Conservation (phyloP, 2,329 filamentous ascomycete genomes). For the Claviceps humidiphila region DNA sequence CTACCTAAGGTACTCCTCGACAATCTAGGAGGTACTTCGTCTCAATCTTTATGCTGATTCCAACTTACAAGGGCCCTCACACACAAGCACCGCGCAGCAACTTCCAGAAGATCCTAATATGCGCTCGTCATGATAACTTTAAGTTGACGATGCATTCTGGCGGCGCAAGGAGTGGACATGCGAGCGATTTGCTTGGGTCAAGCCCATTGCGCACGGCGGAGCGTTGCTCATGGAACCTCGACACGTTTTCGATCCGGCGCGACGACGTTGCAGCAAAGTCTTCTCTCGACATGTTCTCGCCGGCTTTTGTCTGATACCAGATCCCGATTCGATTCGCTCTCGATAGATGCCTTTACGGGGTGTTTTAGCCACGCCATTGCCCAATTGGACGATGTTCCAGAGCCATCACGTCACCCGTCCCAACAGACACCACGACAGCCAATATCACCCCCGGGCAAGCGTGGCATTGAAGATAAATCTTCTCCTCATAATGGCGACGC, state of each 20-base stretch:
- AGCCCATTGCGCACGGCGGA: conserved; percentile 13
- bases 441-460: not conserved
- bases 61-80: no score
- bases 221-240: conserved; percentile 5
- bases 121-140: not conserved
- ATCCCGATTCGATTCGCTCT: not conserved
- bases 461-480: not conserved
- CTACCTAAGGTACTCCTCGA: no score
- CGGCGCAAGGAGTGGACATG: conserved; percentile 8
- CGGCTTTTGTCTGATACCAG: not conserved
- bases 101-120: not conserved
- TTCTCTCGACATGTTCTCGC: not conserved
- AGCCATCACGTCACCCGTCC: not conserved
- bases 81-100: no score
- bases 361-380: not conserved
- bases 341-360: not conserved
- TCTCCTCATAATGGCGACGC: no score
- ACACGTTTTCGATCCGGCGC: not conserved
- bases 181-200: conserved; percentile 13
- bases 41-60: no score
- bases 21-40: no score
- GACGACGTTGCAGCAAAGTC: not conserved
- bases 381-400: not conserved
- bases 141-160: not conserved
- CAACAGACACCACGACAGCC: not conserved